These are phyloP conservation scores for Peltaster fructicola DNA, from an alignment of 2,329 filamentous ascomycete species.

Conservation along the genomic window DNA sequence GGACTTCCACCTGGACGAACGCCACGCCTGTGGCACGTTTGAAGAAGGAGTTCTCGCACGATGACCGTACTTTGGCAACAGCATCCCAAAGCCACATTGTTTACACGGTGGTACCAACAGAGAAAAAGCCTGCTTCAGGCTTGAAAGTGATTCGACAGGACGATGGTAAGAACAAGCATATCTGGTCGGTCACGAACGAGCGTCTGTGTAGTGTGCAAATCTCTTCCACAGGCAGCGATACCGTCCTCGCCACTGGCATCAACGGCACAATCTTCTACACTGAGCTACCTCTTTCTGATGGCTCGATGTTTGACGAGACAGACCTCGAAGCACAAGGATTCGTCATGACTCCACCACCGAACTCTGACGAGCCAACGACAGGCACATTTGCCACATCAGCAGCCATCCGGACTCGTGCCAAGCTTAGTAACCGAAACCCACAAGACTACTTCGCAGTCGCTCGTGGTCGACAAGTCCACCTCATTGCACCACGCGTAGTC, in stretches of 20 bases:
- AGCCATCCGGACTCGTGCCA: constrained; percentile 86
- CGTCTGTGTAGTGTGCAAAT: constrained; percentile 88
- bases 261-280: constrained; percentile 97
- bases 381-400: constrained; percentile 26
- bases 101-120: constrained; percentile 56
- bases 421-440: constrained; percentile 72
- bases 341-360: constrained; percentile 68
- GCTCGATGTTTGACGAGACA: constrained; percentile 61
- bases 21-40: constrained; percentile 58
- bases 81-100: constrained; percentile 83
- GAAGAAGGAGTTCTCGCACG: constrained; percentile 96
- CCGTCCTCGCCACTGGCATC: constrained; percentile 80
- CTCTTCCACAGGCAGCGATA: constrained; percentile 38
- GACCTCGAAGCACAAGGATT: constrained; percentile 74
- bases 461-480: constrained; percentile 86
- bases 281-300: constrained; percentile 55
- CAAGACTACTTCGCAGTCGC: constrained; percentile 81
- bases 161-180: constrained; percentile 75
- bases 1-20: constrained; percentile 22
- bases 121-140: constrained; percentile 56
- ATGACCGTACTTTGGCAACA: constrained; percentile 81
- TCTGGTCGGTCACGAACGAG: constrained; percentile 82
- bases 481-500: constrained; percentile 49
- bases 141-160: constrained; percentile 88
- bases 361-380: constrained; percentile 77